phyloP scores from a whole-genome alignment of 1,284 basidiomycete species.

The Pyrrhoderma noxium region DNA sequence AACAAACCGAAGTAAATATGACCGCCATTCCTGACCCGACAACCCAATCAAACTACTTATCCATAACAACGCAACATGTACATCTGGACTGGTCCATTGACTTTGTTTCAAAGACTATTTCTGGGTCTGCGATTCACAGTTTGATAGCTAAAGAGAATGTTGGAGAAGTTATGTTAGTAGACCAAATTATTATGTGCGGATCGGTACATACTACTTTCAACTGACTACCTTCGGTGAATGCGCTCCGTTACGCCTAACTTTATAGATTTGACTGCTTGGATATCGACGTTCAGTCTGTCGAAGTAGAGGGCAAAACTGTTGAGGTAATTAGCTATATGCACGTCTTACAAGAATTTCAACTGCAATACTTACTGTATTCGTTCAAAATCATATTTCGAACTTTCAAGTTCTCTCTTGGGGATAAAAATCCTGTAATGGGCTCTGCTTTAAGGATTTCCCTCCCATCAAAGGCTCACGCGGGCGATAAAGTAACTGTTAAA shows the following conservation, averaged over 20 bases:
- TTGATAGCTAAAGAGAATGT: slow-evolving; percentile 51
- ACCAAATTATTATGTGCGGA: too few relatives aligned
- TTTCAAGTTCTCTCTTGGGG: slow-evolving; percentile 45
- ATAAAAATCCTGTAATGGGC: slow-evolving; percentile 64
- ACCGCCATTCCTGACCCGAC: too few relatives aligned
- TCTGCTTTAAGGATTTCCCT: slow-evolving; percentile 54
- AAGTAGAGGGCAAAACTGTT: slow-evolving; percentile 33
- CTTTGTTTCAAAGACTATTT: slow-evolving; percentile 61
- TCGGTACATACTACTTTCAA: too few relatives aligned
- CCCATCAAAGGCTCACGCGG: slow-evolving; percentile 33
- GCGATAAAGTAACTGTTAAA: slow-evolving; percentile 45
- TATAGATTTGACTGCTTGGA: slow-evolving; percentile 28
- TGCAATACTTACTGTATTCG: slow-evolving; percentile 7
- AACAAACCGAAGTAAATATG: too few relatives aligned
- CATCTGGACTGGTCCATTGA: slow-evolving; percentile 81
- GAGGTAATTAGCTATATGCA: too few relatives aligned
- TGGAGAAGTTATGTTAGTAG: slow-evolving; percentile 56
- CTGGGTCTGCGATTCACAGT: slow-evolving; percentile 65
- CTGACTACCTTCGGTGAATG: too few relatives aligned
- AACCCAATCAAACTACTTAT: slow-evolving; percentile 73
- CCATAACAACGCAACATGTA: slow-evolving; percentile 63
- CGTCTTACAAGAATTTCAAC: neutral
- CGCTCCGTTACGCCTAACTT: too few relatives aligned
- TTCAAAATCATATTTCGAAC: too few relatives aligned
- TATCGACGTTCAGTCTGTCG: neutral